These are phyloP conservation scores for Aspergillus aculeatinus DNA, from an alignment of 2,329 filamentous ascomycete genomes.

Conservation along the genomic window DNA sequence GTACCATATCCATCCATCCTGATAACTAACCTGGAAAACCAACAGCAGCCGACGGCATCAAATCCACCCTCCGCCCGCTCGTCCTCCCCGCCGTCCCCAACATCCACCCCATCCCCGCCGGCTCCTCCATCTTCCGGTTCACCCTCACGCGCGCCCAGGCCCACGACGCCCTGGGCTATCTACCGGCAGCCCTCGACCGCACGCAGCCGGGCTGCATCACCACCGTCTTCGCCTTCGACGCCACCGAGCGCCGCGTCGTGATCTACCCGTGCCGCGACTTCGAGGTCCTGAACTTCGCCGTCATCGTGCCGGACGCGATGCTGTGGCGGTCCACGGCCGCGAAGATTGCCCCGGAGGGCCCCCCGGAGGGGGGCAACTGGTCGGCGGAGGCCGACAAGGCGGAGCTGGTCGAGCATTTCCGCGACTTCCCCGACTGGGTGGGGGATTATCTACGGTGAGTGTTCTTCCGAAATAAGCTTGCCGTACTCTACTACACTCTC, in stretches of 20 bases:
- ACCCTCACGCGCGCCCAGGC: slow-evolving; percentile 3
- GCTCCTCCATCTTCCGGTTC: slow-evolving; percentile 10
- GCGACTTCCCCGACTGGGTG: slow-evolving; percentile 1
- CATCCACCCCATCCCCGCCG: neutral
- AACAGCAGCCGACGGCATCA: slow-evolving; percentile 12
- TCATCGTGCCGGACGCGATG: slow-evolving; percentile 9
- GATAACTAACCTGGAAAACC: too few relatives aligned
- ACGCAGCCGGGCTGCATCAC: neutral
- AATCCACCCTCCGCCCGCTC: slow-evolving; percentile 7
- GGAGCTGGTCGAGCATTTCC: neutral
- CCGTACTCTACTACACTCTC: too few relatives aligned
- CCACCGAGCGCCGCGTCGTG: slow-evolving; percentile 3
- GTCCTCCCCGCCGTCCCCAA: neutral
- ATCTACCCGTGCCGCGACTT: slow-evolving; percentile 15
- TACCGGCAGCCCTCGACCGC: neutral
- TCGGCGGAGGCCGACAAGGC: neutral
- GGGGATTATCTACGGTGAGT: neutral
- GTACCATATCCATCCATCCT: neutral
- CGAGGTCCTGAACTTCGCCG: slow-evolving; percentile 12
- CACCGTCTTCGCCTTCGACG: slow-evolving; percentile 7
- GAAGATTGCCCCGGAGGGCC: neutral
- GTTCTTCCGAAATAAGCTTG: neutral
- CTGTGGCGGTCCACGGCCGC: neutral
- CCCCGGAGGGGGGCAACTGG: neutral
- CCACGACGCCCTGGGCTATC: neutral